Conservation (phyloP, 768 basidiomycete genomes). For the Lepiota venenata region DNA sequence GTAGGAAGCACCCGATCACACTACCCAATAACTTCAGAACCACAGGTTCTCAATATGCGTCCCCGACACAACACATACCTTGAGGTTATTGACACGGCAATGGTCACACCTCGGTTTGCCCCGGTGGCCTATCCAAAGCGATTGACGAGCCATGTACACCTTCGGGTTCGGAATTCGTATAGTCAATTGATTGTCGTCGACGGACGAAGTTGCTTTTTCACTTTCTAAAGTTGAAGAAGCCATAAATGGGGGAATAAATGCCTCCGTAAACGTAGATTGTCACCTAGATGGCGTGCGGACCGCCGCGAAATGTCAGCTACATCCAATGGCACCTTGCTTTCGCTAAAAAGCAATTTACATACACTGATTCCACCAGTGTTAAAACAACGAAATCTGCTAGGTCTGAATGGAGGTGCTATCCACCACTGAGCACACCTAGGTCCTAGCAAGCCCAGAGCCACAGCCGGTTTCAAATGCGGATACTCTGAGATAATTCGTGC, state of each 20-base stretch:
- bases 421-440: neutral
- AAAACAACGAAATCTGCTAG: too few relatives aligned
- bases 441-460: neutral
- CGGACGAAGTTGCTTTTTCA: slow-evolving; percentile 27
- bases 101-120: slow-evolving; percentile 76
- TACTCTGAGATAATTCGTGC: neutral
- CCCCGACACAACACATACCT: slow-evolving; percentile 39
- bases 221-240: slow-evolving; percentile 13
- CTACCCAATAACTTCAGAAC: slow-evolving; percentile 28
- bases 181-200: slow-evolving; percentile 51
- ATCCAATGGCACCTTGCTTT: neutral
- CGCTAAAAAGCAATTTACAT: neutral
- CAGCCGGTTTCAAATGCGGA: too few relatives aligned
- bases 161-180: slow-evolving; percentile 68
- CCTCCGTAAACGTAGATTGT: neutral
- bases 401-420: neutral
- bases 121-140: slow-evolving; percentile 71
- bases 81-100: slow-evolving; percentile 68
- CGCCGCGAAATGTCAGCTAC: neutral
- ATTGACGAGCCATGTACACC: slow-evolving; percentile 65
- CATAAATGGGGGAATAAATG: slow-evolving; percentile 7
- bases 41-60: neutral
- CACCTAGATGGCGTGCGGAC: slow-evolving; percentile 5
- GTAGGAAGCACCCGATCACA: slow-evolving; percentile 69
- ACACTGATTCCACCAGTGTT: neutral